Conservation (phyloP, 73 alveolate species). For the Tetrahymena borealis region DNA sequence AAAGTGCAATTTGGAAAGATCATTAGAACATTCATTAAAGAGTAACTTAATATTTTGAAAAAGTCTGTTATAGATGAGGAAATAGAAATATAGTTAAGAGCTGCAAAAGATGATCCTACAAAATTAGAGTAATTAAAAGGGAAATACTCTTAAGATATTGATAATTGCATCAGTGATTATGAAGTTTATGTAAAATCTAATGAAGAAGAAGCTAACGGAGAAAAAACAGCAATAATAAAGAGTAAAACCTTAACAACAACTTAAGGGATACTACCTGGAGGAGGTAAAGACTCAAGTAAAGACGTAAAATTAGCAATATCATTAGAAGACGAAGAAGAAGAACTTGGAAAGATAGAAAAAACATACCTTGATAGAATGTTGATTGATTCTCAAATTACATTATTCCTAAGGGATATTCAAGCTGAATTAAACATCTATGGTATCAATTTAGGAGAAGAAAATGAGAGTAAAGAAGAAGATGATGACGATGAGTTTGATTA, state of each 20-base stretch:
- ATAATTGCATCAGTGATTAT: not conserved
- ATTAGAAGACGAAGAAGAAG: not conserved
- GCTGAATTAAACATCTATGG: not conserved
- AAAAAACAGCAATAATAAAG: not conserved
- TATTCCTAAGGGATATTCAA: not conserved
- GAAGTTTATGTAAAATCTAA: not conserved
- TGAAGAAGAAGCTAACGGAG: not conserved
- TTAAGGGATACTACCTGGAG: no score
- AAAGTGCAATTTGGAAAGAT: not conserved
- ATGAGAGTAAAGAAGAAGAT: not conserved
- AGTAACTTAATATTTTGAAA: not conserved
- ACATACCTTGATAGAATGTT: not conserved
- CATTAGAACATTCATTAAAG: not conserved
- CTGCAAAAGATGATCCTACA: not conserved
- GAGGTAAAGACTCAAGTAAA: no score
- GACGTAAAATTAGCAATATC: no score
- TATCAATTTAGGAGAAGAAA: no score
- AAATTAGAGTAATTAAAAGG: not conserved
- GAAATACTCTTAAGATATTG: not conserved
- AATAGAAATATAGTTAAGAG: not conserved
- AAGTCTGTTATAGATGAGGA: not conserved
- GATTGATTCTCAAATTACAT: not conserved
- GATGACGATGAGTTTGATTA: not conserved
- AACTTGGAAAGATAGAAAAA: not conserved
- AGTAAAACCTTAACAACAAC: not conserved